These are phyloP conservation scores for Lecanicillium sp. DNA, from an alignment of 2,329 filamentous ascomycete genomes.

Conservation along the genomic window DNA sequence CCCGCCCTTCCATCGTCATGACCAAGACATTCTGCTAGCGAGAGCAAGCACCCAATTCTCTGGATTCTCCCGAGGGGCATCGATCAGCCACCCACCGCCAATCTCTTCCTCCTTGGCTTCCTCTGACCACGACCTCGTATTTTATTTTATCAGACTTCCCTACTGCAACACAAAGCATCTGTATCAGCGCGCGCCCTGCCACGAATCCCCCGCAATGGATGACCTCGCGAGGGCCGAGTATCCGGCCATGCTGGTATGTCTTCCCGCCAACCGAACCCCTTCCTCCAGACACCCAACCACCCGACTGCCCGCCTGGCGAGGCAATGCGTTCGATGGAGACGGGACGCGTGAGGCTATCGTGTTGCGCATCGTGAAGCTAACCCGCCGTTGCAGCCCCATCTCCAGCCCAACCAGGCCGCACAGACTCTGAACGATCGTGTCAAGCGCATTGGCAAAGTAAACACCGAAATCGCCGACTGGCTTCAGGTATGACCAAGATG, in stretches of 20 bases:
- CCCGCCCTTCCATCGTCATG: slow-evolving; percentile 7
- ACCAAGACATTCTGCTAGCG: slow-evolving; percentile 8
- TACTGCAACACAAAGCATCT: slow-evolving; percentile 18
- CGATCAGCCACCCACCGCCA: slow-evolving; percentile 4
- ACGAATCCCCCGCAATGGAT: slow-evolving; percentile 51
- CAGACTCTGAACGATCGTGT: slow-evolving; percentile 79
- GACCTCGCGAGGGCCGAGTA: slow-evolving; percentile 83
- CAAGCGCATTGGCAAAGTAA: slow-evolving; percentile 78
- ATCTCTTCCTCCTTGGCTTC: background rate
- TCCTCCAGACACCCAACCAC: too few species aligned
- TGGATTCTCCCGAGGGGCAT: background rate
- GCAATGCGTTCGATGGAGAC: too few species aligned
- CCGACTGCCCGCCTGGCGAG: too few species aligned
- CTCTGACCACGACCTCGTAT: background rate
- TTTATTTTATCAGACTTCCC: background rate
- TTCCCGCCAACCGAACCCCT: background rate
- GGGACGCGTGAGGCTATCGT: too few species aligned
- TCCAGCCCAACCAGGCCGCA: slow-evolving; percentile 78
- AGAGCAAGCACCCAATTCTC: background rate
- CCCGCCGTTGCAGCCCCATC: slow-evolving; percentile 54
- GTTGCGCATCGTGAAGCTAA: slow-evolving; percentile 12
- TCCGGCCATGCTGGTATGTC: slow-evolving; percentile 83
- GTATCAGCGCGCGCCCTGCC: slow-evolving; percentile 5
- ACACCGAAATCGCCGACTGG: slow-evolving; percentile 92
- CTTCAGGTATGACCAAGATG: slow-evolving; percentile 71